Conservation (phyloP, 2,329 filamentous ascomycete genomes). For the Botryotinia calthae region DNA sequence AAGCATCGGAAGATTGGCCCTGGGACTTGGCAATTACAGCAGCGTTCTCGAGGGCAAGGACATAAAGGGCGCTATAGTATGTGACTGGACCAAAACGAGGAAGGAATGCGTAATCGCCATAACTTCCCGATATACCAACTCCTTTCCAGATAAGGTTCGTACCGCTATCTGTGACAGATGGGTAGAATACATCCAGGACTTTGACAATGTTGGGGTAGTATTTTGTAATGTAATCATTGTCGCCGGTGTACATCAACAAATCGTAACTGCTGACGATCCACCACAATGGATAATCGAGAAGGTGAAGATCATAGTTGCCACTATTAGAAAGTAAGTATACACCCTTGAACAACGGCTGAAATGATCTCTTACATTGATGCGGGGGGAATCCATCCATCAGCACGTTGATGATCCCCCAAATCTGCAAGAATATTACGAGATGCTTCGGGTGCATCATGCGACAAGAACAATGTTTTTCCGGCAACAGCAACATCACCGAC, state of each 20-base stretch:
- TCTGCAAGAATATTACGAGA: constrained; percentile 50
- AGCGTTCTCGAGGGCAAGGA: constrained; percentile 46
- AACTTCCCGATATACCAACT: constrained; percentile 38
- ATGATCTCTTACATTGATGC: constrained; percentile 46
- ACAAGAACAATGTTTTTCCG: constrained; percentile 48
- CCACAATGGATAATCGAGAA: constrained; percentile 54
- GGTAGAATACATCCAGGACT: constrained; percentile 48
- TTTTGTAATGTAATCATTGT: constrained; percentile 42
- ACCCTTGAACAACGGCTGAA: too few species aligned
- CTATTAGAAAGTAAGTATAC: constrained; percentile 30
- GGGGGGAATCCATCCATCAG: constrained; percentile 54
- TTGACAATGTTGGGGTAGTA: constrained; percentile 45
- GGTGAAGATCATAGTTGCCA: constrained; percentile 46
- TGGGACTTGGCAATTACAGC: constrained; percentile 44
- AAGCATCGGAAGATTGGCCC: constrained; percentile 38
- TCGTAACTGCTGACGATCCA: constrained; percentile 52
- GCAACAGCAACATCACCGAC: constrained; percentile 52
- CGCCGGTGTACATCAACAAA: constrained; percentile 50
- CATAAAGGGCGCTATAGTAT: constrained; percentile 53
- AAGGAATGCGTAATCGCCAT: constrained; percentile 53
- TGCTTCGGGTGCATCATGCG: constrained; percentile 44
- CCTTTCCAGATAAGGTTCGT: constrained; percentile 46
- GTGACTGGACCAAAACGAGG: constrained; percentile 48
- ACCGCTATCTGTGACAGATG: constrained; percentile 41
- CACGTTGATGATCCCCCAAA: constrained; percentile 48